Percentiles rank a stretch among this genome's conserved stretches.
Evolutionary conservation across 2,329 filamentous ascomycete species (phyloP).

Genomic region (Lizonia empirigonia): DNA sequence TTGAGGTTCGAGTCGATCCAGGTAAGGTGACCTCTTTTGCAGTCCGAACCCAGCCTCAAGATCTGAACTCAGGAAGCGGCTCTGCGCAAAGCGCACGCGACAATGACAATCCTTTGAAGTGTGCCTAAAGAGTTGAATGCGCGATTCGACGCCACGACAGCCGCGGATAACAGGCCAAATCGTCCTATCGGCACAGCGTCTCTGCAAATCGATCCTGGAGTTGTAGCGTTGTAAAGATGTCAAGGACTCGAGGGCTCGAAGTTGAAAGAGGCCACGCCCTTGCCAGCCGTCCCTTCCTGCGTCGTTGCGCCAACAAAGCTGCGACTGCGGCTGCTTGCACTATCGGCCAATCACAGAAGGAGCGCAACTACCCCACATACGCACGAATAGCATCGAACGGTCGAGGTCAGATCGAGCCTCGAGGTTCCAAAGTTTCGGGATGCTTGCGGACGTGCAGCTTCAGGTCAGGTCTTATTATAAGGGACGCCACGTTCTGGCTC

Average conservation of each 20-base stretch:
- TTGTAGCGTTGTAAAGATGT: background rate
- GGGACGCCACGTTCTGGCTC: too few relatives aligned
- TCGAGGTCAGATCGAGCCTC: constrained; percentile 14
- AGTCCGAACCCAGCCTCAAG: background rate
- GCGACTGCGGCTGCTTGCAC: constrained; percentile 11
- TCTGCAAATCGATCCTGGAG: background rate
- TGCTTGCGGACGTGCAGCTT: background rate
- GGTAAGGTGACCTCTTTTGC: constrained; percentile 6
- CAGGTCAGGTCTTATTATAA: background rate
- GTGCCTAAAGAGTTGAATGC: too few relatives aligned
- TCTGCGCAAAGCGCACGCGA: constrained; percentile 1
- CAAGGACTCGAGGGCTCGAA: constrained; percentile 16
- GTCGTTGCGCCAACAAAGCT: constrained; percentile 16
- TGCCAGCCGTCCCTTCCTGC: constrained; percentile 13
- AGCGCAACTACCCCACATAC: background rate
- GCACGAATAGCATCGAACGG: constrained; percentile 9
- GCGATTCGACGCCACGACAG: too few relatives aligned
- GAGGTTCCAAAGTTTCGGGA: background rate
- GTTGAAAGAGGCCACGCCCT: constrained; percentile 22
- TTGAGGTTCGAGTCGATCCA: constrained; percentile 5
- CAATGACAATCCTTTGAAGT: background rate
- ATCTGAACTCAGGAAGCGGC: background rate
- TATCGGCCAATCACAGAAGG: background rate
- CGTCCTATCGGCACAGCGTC: too few relatives aligned
- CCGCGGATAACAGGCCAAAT: too few relatives aligned